Evolutionary conservation across 2,329 filamentous ascomycete species (phyloP), one percentile per base, ranked within the genome.

Genomic region (Fusarium drepaniforme): DNA sequence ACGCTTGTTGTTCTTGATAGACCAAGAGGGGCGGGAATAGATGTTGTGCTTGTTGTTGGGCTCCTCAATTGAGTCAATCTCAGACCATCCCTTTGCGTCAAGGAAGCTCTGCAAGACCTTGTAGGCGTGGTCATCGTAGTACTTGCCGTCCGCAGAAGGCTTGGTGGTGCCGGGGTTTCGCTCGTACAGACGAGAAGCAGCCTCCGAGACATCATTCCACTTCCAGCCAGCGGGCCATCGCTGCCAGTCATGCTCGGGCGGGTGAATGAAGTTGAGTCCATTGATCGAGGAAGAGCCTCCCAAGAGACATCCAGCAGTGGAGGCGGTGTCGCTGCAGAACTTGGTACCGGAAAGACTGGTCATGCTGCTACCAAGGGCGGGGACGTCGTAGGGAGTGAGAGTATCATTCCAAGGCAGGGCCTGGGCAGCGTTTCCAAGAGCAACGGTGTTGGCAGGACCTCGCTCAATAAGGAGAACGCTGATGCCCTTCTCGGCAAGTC

Each of bases 1-100:
- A 71, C 93, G 86, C 82, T 93, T 89, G 66, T 91, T 91, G 63
- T 91, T 84, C 28, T 86, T 85, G 79, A 90, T 93, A 87, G 93
- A 94, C 85, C 90, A 94, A 4, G 91, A 87, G 6, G 91, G 90
- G 77, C 92, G 89, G 35, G 90, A 88, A 81, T 89, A 94, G 1
- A 89, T 90, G 67, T 86, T 85, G 82, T 93, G 91, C 87, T 94
- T 94, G 81, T 88, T 81, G 63, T 88, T 85, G 0, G 91, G 91
- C 58, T 86, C 84, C 38, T 87, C 79, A 75, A 93, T 93, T n/a
- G 92, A 90, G n/a, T 88, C 87, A 37, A 94, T 87, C 61, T 88
- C 86, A 57, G 84, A 87, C 92, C 92, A 94, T 7, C 92, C 92
- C 38, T 88, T 86, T 16, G 86, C 84, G 51, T 83, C 83, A 8